Conservation (phyloP, 345 rosid species). For the Citrus maxima region DNA sequence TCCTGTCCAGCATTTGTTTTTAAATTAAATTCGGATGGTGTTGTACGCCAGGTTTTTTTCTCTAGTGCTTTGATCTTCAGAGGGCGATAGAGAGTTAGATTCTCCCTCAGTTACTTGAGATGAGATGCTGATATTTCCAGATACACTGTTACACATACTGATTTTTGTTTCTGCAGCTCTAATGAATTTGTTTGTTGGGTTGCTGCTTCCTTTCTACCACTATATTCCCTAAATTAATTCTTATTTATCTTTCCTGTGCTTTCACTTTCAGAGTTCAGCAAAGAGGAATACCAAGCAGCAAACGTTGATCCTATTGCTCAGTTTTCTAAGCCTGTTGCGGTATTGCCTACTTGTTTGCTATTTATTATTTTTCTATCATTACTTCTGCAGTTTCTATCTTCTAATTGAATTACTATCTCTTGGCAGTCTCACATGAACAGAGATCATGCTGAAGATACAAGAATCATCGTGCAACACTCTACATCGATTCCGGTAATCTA, state of each 20-base stretch:
- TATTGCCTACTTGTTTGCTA: constrained; percentile 28
- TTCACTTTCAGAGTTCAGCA: constrained; percentile 57
- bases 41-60: neutral
- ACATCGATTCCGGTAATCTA: constrained; percentile 72
- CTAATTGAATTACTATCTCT: constrained; percentile 10
- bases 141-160: neutral
- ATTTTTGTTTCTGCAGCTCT: neutral
- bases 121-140: constrained; percentile 6
- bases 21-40: neutral
- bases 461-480: constrained; percentile 64
- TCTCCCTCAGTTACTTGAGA: neutral
- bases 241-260: constrained; percentile 5
- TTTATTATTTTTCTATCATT: constrained; percentile 1
- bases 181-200: neutral
- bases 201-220: neutral
- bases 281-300: constrained; percentile 61
- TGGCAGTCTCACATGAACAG: constrained; percentile 85
- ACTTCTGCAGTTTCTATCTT: neutral
- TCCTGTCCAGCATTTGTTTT: neutral
- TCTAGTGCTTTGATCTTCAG: neutral
- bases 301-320: constrained; percentile 87
- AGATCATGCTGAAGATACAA: constrained; percentile 91
- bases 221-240: neutral
- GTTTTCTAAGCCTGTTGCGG: constrained; percentile 83
- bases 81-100: neutral